Evolutionary conservation across 768 basidiomycete genomes (phyloP), one percentile per base, ranked within the genome.

Genomic region (Phlegmacium glaucopus): DNA sequence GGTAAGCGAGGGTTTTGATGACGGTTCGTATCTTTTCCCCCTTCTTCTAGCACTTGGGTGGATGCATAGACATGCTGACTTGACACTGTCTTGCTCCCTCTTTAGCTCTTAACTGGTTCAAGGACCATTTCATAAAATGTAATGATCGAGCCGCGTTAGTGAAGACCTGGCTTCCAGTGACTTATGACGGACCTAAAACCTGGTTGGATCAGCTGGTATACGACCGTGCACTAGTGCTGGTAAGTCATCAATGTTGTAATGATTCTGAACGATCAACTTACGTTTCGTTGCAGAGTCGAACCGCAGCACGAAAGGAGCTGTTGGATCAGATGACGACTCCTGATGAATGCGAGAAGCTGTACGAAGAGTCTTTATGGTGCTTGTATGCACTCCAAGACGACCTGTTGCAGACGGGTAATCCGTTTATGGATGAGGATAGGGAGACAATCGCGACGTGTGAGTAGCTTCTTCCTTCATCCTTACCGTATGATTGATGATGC

Each of bases 321-420:
- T 70, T 90, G 9, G 90, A 92, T 60, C 80, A 87, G 60, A 85
- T 83, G 32, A 74, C 75, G 37, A 79, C 79, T 25, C 83, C 88
- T 0, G 79, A 87, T 53, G 87, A 91, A 60, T 94, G 93, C 63
- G 92, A 96, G 72, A 88, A 87, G 63, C 73, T 95, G 30, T 99
- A 98, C 66, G 94, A 97, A 59, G 92, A 92, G 57, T 91, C 92
- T 0, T 65, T 98, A 7, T 96, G 93, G 92, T 89, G 94, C 61
- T 74, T 98, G 26, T 90, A 94, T 54, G 88, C 93, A 0, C 74
- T 98, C 7, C 86, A 94, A 61, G 96, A 98, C 61, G 89, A 95
- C 58, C 72, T 92, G 1, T 62, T 88, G 51, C 87, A 91, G 63
- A 79, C 75, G 8, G 87, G 83, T 11, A 92, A 90, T 60, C 88